Conservation (phyloP, 768 basidiomycete species). For the Daedaleopsis nitida region DNA sequence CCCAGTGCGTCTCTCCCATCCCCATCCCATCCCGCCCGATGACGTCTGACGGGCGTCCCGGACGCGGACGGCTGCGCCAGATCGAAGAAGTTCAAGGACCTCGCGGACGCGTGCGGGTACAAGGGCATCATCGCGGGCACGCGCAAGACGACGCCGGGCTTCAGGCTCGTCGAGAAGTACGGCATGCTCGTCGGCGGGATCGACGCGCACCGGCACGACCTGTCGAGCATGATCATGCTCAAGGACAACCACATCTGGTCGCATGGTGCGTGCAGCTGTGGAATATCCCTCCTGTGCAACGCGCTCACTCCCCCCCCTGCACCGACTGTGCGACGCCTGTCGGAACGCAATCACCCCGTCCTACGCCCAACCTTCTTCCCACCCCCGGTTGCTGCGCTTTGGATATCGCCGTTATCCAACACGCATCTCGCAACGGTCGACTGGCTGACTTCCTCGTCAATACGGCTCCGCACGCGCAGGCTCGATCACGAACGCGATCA, state of each 20-base stretch:
- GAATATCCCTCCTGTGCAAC: constrained; percentile 5
- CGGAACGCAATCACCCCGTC: no score
- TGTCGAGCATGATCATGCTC: constrained; percentile 99
- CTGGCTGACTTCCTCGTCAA: no score
- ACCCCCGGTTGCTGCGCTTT: no score
- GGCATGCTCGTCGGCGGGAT: constrained; percentile 98
- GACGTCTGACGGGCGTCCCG: background rate
- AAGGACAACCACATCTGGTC: constrained; percentile 97
- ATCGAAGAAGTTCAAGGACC: constrained; percentile 79
- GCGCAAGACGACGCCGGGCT: constrained; percentile 96
- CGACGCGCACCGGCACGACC: constrained; percentile 92
- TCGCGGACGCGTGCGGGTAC: constrained; percentile 78
- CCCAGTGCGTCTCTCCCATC: constrained; percentile 58
- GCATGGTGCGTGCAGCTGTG: constrained; percentile 55
- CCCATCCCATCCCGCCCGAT: background rate
- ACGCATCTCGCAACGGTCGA: no score
- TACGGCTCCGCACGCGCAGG: constrained; percentile 43
- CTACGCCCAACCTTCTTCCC: no score
- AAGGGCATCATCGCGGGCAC: constrained; percentile 92
- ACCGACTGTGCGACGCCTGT: background rate
- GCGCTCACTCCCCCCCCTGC: background rate
- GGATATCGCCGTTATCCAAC: no score
- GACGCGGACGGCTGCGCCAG: constrained; percentile 42
- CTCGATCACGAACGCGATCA: constrained; percentile 87
- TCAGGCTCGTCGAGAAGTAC: constrained; percentile 97